Evolutionary conservation across 106 monocot genomes (phyloP).

Genomic region (Chionographis japonica): DNA sequence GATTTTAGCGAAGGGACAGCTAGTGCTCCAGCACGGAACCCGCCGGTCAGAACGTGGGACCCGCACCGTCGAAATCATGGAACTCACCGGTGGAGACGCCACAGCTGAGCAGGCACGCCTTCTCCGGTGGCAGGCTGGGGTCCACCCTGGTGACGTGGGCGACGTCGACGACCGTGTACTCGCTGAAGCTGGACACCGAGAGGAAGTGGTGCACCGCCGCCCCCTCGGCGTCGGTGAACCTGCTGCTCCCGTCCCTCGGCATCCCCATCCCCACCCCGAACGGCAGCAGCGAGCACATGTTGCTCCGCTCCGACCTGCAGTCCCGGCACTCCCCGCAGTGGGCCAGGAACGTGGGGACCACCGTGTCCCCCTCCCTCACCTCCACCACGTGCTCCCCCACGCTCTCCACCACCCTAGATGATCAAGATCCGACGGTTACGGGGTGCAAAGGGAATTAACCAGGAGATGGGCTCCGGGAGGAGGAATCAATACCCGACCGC

Average conservation of each 20-base stretch:
- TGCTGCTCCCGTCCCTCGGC: slow-evolving; percentile 34
- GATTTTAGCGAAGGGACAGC: too few species aligned
- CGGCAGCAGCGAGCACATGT: slow-evolving; percentile 53
- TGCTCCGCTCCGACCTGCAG: slow-evolving; percentile 66
- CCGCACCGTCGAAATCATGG: too few species aligned
- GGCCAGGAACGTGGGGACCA: slow-evolving; percentile 65
- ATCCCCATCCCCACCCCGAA: slow-evolving; percentile 30
- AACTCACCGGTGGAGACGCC: slow-evolving; percentile 71
- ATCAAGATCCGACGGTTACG: neutral
- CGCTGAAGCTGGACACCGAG: slow-evolving; percentile 74
- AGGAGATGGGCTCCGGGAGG: neutral
- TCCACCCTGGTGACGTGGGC: slow-evolving; percentile 47
- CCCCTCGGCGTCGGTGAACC: slow-evolving; percentile 42
- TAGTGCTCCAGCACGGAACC: too few species aligned
- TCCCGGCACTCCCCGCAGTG: slow-evolving; percentile 59
- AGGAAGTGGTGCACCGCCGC: slow-evolving; percentile 42
- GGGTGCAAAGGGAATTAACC: neutral
- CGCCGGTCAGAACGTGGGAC: too few species aligned
- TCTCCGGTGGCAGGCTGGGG: slow-evolving; percentile 44
- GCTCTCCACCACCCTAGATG: slow-evolving; percentile 76
- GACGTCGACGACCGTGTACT: slow-evolving; percentile 93
- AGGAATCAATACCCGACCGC: slow-evolving; percentile 58
- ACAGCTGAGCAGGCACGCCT: slow-evolving; percentile 88
- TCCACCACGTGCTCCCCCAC: slow-evolving; percentile 70
- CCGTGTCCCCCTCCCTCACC: slow-evolving; percentile 56